Base-by-base conservation (phyloP, 345 rosid genomes). In the Diplotaxis tenuifolia region DNA sequence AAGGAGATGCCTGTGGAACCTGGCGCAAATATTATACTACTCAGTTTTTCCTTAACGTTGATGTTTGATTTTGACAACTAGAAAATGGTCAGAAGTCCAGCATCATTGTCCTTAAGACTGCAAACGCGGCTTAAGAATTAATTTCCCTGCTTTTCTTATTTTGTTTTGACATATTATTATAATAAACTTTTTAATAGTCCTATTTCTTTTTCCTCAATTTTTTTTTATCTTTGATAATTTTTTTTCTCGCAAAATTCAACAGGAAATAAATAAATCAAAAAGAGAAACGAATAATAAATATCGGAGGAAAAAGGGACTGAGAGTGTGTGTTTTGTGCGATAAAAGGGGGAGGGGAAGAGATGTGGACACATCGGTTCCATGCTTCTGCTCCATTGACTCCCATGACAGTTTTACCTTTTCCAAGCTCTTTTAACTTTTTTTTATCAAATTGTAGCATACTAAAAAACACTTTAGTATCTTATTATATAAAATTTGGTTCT, bases 341-440 rank as follows among this genome's bases (percentile, higher is more conserved):
- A 71, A 71, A 70, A 58, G 71, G 62, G 62, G 38, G 80, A 75
- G 82, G 62, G 29, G 34, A 54, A 2, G 16, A 56, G 94, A 87
- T 81, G 95, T 84, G 79, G 95, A 89, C 95, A 45, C 83, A 61
- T 84, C 95, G 82, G 76, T 74, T 76, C 86, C 64, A 81, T 82
- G 87, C 72, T 83, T 70, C 84, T 75, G 82, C 80, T 71, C 83
- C 85, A 62, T 67, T 68, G 76, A 71, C 87, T 68, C 78, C 29
- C 81, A 71, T 53, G 70, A 70, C 73, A 47, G 68, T 73, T 54
- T 70, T 79, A 67, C 75, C 71, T 63, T 66, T 63, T 70, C 54
- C 77, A 71, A 75, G 73, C 18, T 74, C 73, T 75, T 65, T 61
- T 52, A n/a, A 42, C 50, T 19, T 68, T 55, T 40, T 68, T 8